Evolutionary conservation across 2,329 filamentous ascomycete genomes (phyloP), one percentile per base, ranked within the genome.

Genomic region (Trichoderma sp.): DNA sequence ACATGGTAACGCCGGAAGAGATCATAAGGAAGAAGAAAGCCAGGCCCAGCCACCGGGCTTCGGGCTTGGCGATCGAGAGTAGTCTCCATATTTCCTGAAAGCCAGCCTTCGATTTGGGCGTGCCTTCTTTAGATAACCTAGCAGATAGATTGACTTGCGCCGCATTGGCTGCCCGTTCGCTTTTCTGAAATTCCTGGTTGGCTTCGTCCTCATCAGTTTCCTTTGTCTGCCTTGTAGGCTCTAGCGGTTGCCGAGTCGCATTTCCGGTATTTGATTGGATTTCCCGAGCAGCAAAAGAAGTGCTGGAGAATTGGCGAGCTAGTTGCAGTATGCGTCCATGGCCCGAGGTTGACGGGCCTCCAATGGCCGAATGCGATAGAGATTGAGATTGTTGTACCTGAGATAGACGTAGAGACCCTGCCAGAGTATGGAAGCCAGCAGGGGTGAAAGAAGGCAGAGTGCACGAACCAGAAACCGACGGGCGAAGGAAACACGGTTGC

Each of bases 1-100:
- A 95, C 93, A 99, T 97, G 75, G 95, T 97, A 79, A 99, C 95
- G 69, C 92, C 90, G 4, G 96, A 98, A 18, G 96, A 98, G 77
- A 98, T 89, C 75, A 99, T 88, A 68, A 99, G 88, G 82, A 98
- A 93, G 74, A 93, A 83, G 82, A 98, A 96, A 4, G 97, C 97
- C 78, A 93, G 84, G 7, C 88, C 89, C 18, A 99, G 91, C 84
- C 94, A 93, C 81, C 89, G 92, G 35, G 93, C 86, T 85, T 99
- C 97, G 3, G 96, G 96, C 74, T 91, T 89, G 14, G 97, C 97
- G 82, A 99, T 97, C 84, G 93, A 95, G 83, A 99, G 89, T 80
- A 99, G 86, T 69, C 97, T 91, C 91, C 92, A 94, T 79, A 98
- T 91, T 85, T 99, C 97, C 14, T 86, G 87, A 77, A 92, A 87